phyloP scores from a whole-genome alignment of 2,329 filamentous ascomycete species.

The Cordyceps cateniannulata region DNA sequence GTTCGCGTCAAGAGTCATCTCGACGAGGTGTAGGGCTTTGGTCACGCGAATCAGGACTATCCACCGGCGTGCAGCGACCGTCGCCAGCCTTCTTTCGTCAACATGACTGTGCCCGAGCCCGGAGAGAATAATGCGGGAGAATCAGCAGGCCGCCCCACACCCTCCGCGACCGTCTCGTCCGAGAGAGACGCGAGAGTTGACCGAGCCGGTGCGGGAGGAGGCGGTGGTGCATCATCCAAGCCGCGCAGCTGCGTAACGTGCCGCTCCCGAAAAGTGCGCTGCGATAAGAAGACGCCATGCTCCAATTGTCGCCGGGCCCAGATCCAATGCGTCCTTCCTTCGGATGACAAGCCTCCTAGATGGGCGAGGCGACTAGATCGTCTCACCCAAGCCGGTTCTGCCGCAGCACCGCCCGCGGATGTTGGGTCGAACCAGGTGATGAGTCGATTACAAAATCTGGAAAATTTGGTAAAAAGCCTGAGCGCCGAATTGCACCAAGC shows the following conservation, averaged over 20 bases:
- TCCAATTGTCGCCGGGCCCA: conserved; percentile 49
- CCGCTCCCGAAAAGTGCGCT: conserved; percentile 49
- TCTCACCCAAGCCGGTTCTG: conserved; percentile 25
- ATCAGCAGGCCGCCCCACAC: not conserved
- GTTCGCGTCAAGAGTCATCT: not conserved
- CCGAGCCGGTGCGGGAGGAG: not conserved
- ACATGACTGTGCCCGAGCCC: not conserved
- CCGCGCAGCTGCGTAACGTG: conserved; percentile 45
- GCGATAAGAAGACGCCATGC: conserved; percentile 50
- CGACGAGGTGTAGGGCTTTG: not conserved
- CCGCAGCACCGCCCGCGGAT: conserved; percentile 25
- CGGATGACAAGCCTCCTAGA: conserved; percentile 42
- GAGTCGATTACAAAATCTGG: conserved; percentile 43
- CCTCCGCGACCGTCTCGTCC: conserved; percentile 12
- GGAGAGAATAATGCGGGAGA: not conserved
- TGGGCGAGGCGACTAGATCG: conserved; percentile 48
- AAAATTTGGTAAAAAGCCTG: conserved; percentile 44
- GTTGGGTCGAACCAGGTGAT: conserved; percentile 33
- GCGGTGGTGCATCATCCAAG: conserved; percentile 23
- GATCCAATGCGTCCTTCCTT: conserved; percentile 45
- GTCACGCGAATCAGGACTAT: not conserved
- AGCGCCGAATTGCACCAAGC: conserved; percentile 38
- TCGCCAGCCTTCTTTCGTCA: not conserved
- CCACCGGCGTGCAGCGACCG: not conserved
- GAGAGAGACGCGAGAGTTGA: conserved; percentile 15